phyloP scores from a whole-genome alignment of 2,329 filamentous ascomycete genomes.

The Aspergillus unguis region DNA sequence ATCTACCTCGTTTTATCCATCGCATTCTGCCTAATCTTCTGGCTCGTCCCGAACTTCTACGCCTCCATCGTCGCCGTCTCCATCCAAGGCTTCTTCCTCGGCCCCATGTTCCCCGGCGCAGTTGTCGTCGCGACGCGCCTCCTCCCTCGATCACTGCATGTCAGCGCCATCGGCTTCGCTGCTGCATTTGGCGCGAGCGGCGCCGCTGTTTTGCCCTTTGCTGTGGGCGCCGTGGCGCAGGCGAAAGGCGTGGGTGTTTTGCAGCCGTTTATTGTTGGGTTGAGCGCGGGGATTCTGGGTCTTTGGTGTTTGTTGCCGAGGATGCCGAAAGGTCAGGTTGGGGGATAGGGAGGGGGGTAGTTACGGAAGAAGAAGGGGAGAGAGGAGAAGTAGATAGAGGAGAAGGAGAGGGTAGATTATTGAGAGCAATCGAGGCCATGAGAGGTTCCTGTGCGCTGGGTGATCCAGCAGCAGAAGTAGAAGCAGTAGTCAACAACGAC shows the following conservation, averaged over 20 bases:
- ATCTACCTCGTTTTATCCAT: slow-evolving; percentile 64
- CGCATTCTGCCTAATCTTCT: slow-evolving; percentile 68
- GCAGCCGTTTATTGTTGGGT: slow-evolving; percentile 51
- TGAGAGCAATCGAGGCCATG: no score
- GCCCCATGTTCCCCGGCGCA: slow-evolving; percentile 72
- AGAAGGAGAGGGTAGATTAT: no score
- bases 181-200: slow-evolving; percentile 73
- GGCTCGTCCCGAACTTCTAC: slow-evolving; percentile 74
- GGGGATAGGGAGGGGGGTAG: not conserved
- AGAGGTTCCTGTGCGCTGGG: no score
- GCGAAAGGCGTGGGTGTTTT: slow-evolving; percentile 57
- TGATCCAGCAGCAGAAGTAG: no score
- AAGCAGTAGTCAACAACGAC: not conserved
- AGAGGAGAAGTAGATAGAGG: no score
- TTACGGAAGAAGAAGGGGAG: no score
- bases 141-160: slow-evolving; percentile 69
- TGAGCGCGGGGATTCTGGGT: slow-evolving; percentile 47
- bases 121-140: slow-evolving; percentile 72
- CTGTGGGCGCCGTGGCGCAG: slow-evolving; percentile 49
- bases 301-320: slow-evolving; percentile 45
- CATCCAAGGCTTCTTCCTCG: slow-evolving; percentile 74
- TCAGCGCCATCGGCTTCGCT: slow-evolving; percentile 76
- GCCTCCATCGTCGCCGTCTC: slow-evolving; percentile 69
- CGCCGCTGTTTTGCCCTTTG: slow-evolving; percentile 50
- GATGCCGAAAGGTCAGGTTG: slow-evolving; percentile 3